Evolutionary conservation across 2,329 filamentous ascomycete species (phyloP).

Genomic region (Neurospora crassa): DNA sequence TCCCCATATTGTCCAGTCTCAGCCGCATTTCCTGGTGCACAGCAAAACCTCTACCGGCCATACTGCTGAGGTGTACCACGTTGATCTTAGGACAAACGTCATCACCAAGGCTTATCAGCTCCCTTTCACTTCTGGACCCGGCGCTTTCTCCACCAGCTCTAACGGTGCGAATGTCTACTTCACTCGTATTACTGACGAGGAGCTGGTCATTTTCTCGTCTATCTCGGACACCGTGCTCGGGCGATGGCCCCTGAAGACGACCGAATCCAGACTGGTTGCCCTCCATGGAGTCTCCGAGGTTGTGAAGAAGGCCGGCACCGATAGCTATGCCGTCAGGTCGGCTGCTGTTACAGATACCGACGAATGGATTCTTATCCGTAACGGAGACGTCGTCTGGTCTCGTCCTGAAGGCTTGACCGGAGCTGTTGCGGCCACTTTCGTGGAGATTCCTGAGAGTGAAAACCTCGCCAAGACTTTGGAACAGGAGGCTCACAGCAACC

Average conservation of each 20-base stretch:
- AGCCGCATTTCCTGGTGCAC: slow-evolving; percentile 79
- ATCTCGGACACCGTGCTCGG: slow-evolving; percentile 66
- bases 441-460: slow-evolving; percentile 64
- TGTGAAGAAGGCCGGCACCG: slow-evolving; percentile 53
- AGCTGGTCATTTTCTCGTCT: slow-evolving; percentile 67
- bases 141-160: slow-evolving; percentile 71
- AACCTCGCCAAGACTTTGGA: slow-evolving; percentile 72
- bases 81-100: slow-evolving; percentile 59
- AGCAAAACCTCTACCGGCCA: slow-evolving; percentile 60
- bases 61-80: slow-evolving; percentile 79
- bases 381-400: slow-evolving; percentile 72
- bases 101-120: slow-evolving; percentile 74
- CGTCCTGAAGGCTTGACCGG: slow-evolving; percentile 76
- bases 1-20: slow-evolving; percentile 59
- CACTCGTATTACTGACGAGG: slow-evolving; percentile 66
- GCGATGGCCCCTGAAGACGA: slow-evolving; percentile 55
- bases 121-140: slow-evolving; percentile 58
- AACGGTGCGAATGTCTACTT: slow-evolving; percentile 80
- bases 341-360: slow-evolving; percentile 58
- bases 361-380: slow-evolving; percentile 77
- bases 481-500: slow-evolving; percentile 75
- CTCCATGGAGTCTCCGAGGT: slow-evolving; percentile 74
- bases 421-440: slow-evolving; percentile 70
- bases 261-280: slow-evolving; percentile 33
- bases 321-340: slow-evolving; percentile 67